Evolutionary conservation across 2,329 filamentous ascomycete genomes (phyloP).

Genomic region (Colletotrichum lini): DNA sequence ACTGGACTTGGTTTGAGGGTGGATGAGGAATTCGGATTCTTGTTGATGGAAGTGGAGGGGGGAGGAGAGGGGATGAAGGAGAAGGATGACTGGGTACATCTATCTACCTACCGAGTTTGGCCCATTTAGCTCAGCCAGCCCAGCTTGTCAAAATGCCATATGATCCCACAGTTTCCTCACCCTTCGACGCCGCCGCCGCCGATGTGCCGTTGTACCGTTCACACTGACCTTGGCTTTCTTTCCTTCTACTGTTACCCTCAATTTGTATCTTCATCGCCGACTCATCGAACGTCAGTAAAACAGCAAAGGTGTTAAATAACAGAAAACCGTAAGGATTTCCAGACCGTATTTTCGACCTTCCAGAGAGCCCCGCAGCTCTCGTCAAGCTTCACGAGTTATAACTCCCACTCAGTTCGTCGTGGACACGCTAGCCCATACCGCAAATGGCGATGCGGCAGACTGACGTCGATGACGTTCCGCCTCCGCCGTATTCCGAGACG

Average conservation of each 20-base stretch:
- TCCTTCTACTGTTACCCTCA: neutral
- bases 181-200: neutral
- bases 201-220: constrained; percentile 28
- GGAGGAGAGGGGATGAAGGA: too few species aligned
- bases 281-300: neutral
- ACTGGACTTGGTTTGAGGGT: neutral
- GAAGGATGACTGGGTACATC: constrained; percentile 28
- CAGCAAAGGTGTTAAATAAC: neutral
- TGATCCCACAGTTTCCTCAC: constrained; percentile 23
- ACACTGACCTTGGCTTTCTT: constrained; percentile 5
- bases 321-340: neutral
- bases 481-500: constrained; percentile 71
- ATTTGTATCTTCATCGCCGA: neutral
- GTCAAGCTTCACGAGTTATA: neutral
- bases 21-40: too few species aligned
- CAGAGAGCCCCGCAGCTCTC: neutral
- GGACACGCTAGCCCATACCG: neutral
- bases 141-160: constrained; percentile 33
- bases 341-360: neutral
- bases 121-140: constrained; percentile 28
- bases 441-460: constrained; percentile 36
- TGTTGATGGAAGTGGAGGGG: neutral
- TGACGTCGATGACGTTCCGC: constrained; percentile 58
- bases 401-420: neutral
- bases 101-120: constrained; percentile 20